Evolutionary conservation across 1,284 basidiomycete genomes (phyloP).

Genomic region (Ustilago esculenta): DNA sequence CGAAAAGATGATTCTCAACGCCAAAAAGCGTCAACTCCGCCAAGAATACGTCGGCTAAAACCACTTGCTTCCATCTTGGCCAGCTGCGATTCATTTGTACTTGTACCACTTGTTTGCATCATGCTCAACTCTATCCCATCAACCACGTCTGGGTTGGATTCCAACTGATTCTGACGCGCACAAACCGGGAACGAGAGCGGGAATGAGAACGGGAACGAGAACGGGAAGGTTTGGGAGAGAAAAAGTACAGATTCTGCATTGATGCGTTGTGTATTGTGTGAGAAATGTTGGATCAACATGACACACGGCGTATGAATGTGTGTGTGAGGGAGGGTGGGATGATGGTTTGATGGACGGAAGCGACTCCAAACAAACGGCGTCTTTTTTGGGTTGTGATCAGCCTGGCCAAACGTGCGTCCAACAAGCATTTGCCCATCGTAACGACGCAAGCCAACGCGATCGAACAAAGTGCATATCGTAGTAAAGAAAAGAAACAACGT

Average conservation of each 20-base stretch:
- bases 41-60: constrained; percentile 32
- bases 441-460: too few relatives aligned
- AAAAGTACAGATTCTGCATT: constrained; percentile 51
- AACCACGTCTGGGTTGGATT: too few relatives aligned
- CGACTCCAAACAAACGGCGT: too few relatives aligned
- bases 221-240: constrained; percentile 4
- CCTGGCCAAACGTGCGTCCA: too few relatives aligned
- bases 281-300: not conserved
- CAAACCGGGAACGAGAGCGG: too few relatives aligned
- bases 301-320: too few relatives aligned
- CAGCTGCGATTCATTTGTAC: not conserved
- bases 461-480: constrained; percentile 5
- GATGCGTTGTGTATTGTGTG: constrained; percentile 22
- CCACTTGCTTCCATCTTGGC: too few relatives aligned
- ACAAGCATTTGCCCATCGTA: too few relatives aligned
- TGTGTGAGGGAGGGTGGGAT: too few relatives aligned
- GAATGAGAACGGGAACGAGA: not conserved
- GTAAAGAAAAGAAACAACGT: not conserved
- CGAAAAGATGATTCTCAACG: constrained; percentile 32
- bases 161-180: too few relatives aligned
- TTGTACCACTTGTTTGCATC: constrained; percentile 7
- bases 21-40: constrained; percentile 27
- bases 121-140: too few relatives aligned
- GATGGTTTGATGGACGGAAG: too few relatives aligned
- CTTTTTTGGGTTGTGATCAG: not conserved